phyloP scores from a whole-genome alignment of 1,284 basidiomycete genomes.

The Mycena citricolor region DNA sequence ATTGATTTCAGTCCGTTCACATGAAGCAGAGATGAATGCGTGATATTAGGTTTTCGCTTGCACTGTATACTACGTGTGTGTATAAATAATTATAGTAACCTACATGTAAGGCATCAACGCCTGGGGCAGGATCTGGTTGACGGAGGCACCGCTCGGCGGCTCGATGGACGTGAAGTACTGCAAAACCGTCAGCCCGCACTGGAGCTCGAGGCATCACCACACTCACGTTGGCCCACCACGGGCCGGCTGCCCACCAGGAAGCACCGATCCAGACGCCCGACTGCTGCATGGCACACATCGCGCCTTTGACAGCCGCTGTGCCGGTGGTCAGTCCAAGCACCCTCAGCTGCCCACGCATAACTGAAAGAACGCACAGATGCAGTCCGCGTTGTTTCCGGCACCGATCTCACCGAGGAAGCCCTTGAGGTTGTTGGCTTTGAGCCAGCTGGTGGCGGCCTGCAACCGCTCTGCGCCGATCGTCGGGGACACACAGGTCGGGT shows the following conservation, averaged over 20 bases:
- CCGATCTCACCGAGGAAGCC: slow-evolving; percentile 68
- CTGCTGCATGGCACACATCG: slow-evolving; percentile 58
- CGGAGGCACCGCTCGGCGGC: slow-evolving; percentile 54
- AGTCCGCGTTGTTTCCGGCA: slow-evolving; percentile 49
- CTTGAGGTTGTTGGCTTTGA: slow-evolving; percentile 57
- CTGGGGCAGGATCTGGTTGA: slow-evolving; percentile 54
- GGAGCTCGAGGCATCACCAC: not conserved
- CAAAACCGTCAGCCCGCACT: slow-evolving; percentile 7
- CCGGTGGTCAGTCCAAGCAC: slow-evolving; percentile 26
- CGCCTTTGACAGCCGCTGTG: slow-evolving; percentile 54
- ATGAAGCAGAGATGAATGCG: too few relatives aligned
- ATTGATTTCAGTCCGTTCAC: too few relatives aligned
- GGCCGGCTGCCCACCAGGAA: slow-evolving; percentile 60
- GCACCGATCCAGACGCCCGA: slow-evolving; percentile 57
- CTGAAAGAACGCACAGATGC: slow-evolving; percentile 21
- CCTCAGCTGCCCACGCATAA: not conserved
- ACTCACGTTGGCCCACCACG: slow-evolving; percentile 58
- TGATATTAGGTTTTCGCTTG: too few relatives aligned
- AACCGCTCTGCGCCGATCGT: slow-evolving; percentile 61
- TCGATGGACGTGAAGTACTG: slow-evolving; percentile 66
- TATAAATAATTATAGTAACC: slow-evolving; percentile 24
- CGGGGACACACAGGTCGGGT: slow-evolving; percentile 51
- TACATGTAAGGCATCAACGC: slow-evolving; percentile 57
- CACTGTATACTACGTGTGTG: not conserved
- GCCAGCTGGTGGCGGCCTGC: slow-evolving; percentile 55